Evolutionary conservation across 2,329 filamentous ascomycete genomes (phyloP), one percentile per base, ranked within the genome.

Genomic region (Aspergillus oerlinghausenensis): DNA sequence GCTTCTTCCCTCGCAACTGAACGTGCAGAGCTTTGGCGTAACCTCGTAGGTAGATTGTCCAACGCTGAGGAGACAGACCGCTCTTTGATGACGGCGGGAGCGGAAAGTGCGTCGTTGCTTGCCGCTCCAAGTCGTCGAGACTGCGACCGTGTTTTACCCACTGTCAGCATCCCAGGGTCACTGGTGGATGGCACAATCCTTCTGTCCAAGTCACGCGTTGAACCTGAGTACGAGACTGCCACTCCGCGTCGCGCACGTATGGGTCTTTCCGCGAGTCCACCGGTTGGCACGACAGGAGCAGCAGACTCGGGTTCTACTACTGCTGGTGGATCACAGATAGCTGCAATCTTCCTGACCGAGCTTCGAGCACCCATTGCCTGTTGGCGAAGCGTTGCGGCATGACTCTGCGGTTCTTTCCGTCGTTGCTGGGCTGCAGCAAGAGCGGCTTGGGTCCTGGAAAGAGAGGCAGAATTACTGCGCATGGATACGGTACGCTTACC

Each of bases 331-430:
- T 71, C 67, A 4, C 61, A 58, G 5, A 70, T 56, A 9, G 64
- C 64, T 5, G 67, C 57, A 8, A 65, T 57, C 35, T 65, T 71
- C 48, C 69, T 64, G 28, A 68, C 60, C 21, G 72, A 65, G 4
- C 63, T 60, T 55, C 68, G 64, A 4, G 69, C 66, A n/a, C 70
- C 68, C 8, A 74, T 56, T 38, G 75, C 75, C 60, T 78, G 76
- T 60, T 79, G 77, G 51, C 78, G 73, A 58, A 80, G 72, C 3
- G 74, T 73, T 6, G 78, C 78, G 2, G 78, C 78, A 60, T 79
- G 78, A 50, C 75, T 80, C 53, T 75, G 75, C 0, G 71, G 58
- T 42, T 74, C 74, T 55, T 71, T 66, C n/a, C 71, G 69, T 17
- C 73, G 70, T 49, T 74, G 67, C 32, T 77, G 74, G 19, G 73